A percentile compares a stretch with the other conserved stretches of the same genome.
phyloP scores from a whole-genome alignment of 305 asterid genomes.

The Petunia hybrid region DNA sequence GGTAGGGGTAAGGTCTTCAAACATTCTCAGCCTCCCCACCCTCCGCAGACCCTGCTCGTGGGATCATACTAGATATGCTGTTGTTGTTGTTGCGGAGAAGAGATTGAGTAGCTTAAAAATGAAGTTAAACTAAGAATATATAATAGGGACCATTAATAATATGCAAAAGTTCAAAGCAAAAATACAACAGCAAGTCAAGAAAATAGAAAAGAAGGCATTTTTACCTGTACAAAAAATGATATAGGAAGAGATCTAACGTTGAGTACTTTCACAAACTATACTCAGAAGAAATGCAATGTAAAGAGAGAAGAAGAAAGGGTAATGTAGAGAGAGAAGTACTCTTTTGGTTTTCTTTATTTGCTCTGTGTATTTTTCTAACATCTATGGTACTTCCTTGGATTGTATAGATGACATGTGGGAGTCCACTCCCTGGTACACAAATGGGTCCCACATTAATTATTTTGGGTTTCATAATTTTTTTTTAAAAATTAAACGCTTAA shows the following conservation, averaged over 20 bases:
- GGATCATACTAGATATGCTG: too few relatives aligned
- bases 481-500: background rate
- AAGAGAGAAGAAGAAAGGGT: conserved; percentile 11
- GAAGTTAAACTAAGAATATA: background rate
- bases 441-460: conserved; percentile 12
- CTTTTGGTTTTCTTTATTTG: background rate
- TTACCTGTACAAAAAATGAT: background rate
- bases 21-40: too few relatives aligned
- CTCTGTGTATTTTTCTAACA: conserved; percentile 14
- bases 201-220: background rate
- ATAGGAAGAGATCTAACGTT: conserved; percentile 28
- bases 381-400: conserved; percentile 24
- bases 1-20: too few relatives aligned
- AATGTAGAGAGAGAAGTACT: background rate
- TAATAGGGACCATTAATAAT: conserved; percentile 7
- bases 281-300: conserved; percentile 10
- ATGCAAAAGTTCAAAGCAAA: background rate
- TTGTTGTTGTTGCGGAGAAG: background rate
- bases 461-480: background rate
- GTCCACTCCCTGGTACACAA: background rate
- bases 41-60: too few relatives aligned
- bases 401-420: conserved; percentile 35
- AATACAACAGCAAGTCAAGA: conserved; percentile 27
- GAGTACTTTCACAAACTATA: conserved; percentile 21
- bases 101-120: conserved; percentile 25